Percentiles rank a stretch among this genome's conserved stretches.
These are phyloP conservation scores for Protomyces inundatus DNA, from an alignment of 1,139 yeast species.

Conservation along the genomic window DNA sequence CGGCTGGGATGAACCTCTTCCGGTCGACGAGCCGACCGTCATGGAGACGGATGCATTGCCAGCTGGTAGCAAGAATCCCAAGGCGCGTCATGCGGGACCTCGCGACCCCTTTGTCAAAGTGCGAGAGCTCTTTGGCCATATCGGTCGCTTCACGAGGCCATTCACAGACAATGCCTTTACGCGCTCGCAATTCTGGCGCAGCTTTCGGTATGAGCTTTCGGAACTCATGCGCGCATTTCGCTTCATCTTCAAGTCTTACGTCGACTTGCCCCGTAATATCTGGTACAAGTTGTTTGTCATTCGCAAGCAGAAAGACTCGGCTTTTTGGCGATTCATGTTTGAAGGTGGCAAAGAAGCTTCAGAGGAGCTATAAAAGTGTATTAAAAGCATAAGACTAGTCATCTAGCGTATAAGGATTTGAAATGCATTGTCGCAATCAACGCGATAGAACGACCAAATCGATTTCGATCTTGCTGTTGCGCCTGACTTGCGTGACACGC, in stretches of 20 bases:
- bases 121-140: not conserved
- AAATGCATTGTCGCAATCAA: not conserved
- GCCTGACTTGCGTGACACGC: constrained; percentile 1
- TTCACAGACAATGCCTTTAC: not conserved
- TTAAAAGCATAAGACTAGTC: no score
- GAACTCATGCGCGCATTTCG: constrained; percentile 57
- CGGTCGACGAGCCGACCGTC: constrained; percentile 4
- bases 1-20: constrained; percentile 3
- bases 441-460: constrained; percentile 1
- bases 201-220: constrained; percentile 43
- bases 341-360: not conserved
- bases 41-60: constrained; percentile 8
- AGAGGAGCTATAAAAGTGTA: not conserved
- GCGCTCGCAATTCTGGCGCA: not conserved
- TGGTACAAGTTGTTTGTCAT: constrained; percentile 33
- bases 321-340: constrained; percentile 11
- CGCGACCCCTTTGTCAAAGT: constrained; percentile 3
- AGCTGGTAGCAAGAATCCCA: constrained; percentile 1
- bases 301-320: not conserved
- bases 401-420: no score
- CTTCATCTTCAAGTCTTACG: constrained; percentile 63
- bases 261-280: constrained; percentile 59
- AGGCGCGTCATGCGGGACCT: constrained; percentile 12
- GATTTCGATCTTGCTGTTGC: constrained; percentile 23
- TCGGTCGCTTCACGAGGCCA: not conserved